Percentiles rank a stretch among this genome's conserved stretches.
Evolutionary conservation across 176 grass and related monocot species (phyloP).

Genomic region (Ampelocalamus luodianensis): DNA sequence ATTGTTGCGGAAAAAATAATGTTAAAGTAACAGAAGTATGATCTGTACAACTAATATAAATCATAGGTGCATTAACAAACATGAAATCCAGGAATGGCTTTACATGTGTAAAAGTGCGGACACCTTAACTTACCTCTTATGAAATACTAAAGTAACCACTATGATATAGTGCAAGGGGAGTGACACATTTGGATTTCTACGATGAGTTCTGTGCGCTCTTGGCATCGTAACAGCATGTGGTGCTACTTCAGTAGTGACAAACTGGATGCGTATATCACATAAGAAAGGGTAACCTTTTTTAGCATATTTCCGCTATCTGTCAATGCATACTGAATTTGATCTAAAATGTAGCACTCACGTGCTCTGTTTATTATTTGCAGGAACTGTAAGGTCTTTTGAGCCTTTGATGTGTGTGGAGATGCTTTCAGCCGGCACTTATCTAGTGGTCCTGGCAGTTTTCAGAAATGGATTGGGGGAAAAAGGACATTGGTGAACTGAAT

Average conservation of each 20-base stretch:
- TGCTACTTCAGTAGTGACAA: not conserved
- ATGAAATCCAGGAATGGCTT: not conserved
- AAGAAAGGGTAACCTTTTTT: not conserved
- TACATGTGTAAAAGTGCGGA: not conserved
- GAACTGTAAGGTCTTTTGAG: not conserved
- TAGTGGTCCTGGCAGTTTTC: not conserved
- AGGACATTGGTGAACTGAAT: constrained; percentile 13
- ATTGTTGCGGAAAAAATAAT: not conserved
- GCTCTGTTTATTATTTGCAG: constrained; percentile 14
- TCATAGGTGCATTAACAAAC: not conserved
- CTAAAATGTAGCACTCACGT: not conserved
- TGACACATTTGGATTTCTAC: not conserved
- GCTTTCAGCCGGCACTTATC: not conserved
- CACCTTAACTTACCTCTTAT: not conserved
- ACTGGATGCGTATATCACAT: not conserved
- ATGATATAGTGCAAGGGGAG: not conserved
- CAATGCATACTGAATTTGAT: constrained; percentile 5
- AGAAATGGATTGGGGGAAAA: not conserved
- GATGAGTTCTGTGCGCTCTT: no score
- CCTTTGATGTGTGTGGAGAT: not conserved
- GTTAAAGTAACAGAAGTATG: not conserved
- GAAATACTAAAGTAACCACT: not conserved
- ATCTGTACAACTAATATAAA: not conserved
- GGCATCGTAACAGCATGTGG: not conserved
- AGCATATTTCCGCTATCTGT: not conserved